These are phyloP conservation scores for Talaromyces sp. DNA, from an alignment of 2,329 filamentous ascomycete genomes.

Conservation along the genomic window DNA sequence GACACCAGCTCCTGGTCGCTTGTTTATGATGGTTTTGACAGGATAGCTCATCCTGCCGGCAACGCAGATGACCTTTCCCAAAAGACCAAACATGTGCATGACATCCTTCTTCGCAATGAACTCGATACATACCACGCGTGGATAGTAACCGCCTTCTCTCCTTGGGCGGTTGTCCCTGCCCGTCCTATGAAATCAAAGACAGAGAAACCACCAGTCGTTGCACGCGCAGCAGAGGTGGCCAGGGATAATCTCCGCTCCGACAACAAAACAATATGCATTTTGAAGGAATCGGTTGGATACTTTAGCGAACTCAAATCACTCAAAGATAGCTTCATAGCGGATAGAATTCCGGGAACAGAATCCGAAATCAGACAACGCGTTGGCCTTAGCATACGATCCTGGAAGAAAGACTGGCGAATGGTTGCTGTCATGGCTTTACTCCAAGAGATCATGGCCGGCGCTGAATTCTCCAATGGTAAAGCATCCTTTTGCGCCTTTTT, in stretches of 20 bases:
- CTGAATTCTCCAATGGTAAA: slow-evolving; percentile 27
- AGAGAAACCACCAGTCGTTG: slow-evolving; percentile 48
- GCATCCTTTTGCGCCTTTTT: slow-evolving; percentile 5
- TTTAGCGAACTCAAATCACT: slow-evolving; percentile 57
- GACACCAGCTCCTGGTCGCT: slow-evolving; percentile 56
- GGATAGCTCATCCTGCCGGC: slow-evolving; percentile 35
- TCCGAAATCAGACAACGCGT: slow-evolving; percentile 32
- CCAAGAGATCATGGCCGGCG: slow-evolving; percentile 32
- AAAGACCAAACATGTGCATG: slow-evolving; percentile 24
- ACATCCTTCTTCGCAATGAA: slow-evolving; percentile 55
- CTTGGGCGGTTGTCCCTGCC: slow-evolving; percentile 57
- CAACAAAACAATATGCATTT: slow-evolving; percentile 66
- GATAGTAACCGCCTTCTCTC: slow-evolving; percentile 68
- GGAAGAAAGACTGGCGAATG: slow-evolving; percentile 36
- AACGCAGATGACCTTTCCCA: slow-evolving; percentile 44
- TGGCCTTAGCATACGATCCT: slow-evolving; percentile 28
- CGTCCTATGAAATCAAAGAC: slow-evolving; percentile 34
- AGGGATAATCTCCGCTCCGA: slow-evolving; percentile 74
- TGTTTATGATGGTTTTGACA: slow-evolving; percentile 60
- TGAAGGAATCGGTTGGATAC: slow-evolving; percentile 61
- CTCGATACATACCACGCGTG: slow-evolving; percentile 69
- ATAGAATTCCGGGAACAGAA: slow-evolving; percentile 21
- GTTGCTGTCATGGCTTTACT: slow-evolving; percentile 35
- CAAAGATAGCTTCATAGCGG: slow-evolving; percentile 41
- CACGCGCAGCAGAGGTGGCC: slow-evolving; percentile 59